Base-by-base conservation (phyloP, 352 stramenopile genomes). In the Phytophthora lateralis region DNA sequence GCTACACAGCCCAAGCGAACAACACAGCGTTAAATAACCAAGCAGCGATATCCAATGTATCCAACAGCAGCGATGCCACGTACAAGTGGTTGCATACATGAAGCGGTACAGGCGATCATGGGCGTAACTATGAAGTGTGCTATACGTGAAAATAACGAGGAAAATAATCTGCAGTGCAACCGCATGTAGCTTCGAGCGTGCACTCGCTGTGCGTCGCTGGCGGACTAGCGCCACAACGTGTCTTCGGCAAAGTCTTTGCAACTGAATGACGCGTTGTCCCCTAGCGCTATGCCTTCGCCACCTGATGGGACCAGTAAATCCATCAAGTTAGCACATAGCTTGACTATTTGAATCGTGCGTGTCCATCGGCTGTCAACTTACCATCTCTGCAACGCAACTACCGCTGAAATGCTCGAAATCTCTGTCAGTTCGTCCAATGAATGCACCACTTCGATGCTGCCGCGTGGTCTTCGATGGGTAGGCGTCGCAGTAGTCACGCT, bases 131-230 rank as follows among this genome's bases (percentile, higher is more conserved):
- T 63, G 32, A 21, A 78, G 62, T 29, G 59, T 63, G 38, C 63
- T 80, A 27, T 63, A 55, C 0, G 69, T 73, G 50, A 84, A 82
- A 11, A 78, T 51, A 45, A 66, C 66, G 5, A 88, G 60, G 47
- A 82, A 88, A 42, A 80, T 29, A 12, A 73, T 32, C 15, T 88
- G 75, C n/a, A 85, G 39, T 48, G 69, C 38, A 47, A 88, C 73
- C 15, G 80, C 75, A 32, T 66, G 76, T 37, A 88, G 66, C 48
- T 84, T 84, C 49, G 62, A 58, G 30, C 73, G 71, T 21, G 82
- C 71, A 45, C 70, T 74, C 7, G 54, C 35, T 18, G 63, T 60
- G 17, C 75, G 75, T 45, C 72, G 70, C 20, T 47, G 63, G 8
- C 46, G 47, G 9, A 80, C 67, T 4, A 80, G 55, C 6, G 49